These are phyloP conservation scores for Mycena amicta DNA, from an alignment of 768 basidiomycete species.

Conservation along the genomic window DNA sequence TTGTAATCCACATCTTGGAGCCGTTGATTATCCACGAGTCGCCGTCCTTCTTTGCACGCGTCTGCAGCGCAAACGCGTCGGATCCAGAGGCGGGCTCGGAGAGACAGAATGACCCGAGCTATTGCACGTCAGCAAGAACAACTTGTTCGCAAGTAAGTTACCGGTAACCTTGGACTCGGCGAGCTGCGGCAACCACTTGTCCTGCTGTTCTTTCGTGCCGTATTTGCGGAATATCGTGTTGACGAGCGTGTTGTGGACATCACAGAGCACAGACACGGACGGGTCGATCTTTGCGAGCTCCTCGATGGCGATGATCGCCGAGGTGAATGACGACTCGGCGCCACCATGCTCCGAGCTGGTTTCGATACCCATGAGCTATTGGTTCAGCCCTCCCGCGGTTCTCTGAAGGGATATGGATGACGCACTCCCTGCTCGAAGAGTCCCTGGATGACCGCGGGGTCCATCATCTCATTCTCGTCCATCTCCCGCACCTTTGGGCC, in stretches of 20 bases:
- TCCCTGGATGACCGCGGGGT: conserved; percentile 79
- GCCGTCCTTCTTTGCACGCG: conserved; percentile 87
- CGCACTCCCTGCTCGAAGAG: conserved; percentile 94
- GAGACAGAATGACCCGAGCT: conserved; percentile 96
- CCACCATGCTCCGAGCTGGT: conserved; percentile 83
- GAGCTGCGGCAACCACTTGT: conserved; percentile 86
- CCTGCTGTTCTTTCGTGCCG: conserved; percentile 81
- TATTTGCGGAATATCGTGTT: conserved; percentile 92
- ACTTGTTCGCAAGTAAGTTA: no score
- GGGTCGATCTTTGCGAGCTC: conserved; percentile 97
- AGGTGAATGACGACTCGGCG: conserved; percentile 88
- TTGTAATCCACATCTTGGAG: conserved; percentile 99
- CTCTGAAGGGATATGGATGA: conserved; percentile 9
- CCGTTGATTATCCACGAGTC: conserved; percentile 88
- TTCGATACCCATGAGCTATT: conserved; percentile 93
- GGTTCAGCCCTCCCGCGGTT: not conserved
- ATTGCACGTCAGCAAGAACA: no score
- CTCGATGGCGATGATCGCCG: conserved; percentile 95
- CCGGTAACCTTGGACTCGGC: conserved; percentile 67
- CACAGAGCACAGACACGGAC: conserved; percentile 93
- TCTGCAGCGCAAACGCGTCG: conserved; percentile 95
- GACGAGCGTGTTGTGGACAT: conserved; percentile 98
- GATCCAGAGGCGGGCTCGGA: conserved; percentile 93
- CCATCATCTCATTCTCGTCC: conserved; percentile 98
- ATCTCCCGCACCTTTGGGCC: conserved; percentile 92